A percentile compares a stretch with the other conserved stretches of the same genome.
These are phyloP conservation scores for Colletotrichum navitas DNA, from an alignment of 2,329 filamentous ascomycete genomes.

Conservation along the genomic window DNA sequence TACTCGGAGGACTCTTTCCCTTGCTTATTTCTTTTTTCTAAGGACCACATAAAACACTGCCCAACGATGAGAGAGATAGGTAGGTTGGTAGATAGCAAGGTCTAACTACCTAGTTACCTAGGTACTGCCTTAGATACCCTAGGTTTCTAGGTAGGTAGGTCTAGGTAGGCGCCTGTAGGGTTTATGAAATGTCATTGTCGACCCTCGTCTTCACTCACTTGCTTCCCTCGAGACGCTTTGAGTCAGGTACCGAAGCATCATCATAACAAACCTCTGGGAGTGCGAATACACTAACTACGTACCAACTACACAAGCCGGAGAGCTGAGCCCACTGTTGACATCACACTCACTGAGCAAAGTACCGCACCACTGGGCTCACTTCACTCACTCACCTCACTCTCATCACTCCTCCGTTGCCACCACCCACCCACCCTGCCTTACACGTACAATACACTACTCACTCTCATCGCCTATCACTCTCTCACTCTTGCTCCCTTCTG, in stretches of 20 bases:
- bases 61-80: background rate
- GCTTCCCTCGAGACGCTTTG: background rate
- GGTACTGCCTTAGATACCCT: background rate
- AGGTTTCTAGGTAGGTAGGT: background rate
- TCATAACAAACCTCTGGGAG: background rate
- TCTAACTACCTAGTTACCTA: background rate
- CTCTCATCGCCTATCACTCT: conserved; percentile 2
- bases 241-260: background rate
- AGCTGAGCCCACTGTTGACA: conserved; percentile 35
- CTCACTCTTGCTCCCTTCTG: background rate
- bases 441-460: background rate
- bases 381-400: background rate
- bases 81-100: too few species aligned
- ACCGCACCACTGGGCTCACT: background rate
- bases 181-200: background rate
- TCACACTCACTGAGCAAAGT: conserved; percentile 21
- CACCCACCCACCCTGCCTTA: background rate
- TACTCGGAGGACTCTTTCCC: background rate
- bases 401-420: background rate
- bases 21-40: background rate
- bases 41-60: background rate
- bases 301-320: background rate
- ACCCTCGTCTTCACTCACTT: background rate
- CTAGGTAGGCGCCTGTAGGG: background rate
- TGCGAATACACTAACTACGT: background rate